Evolutionary conservation across 495 filamentous ascomycete genomes (phyloP), one percentile per base, ranked within the genome.

Genomic region (Daldinia vernicosa): DNA sequence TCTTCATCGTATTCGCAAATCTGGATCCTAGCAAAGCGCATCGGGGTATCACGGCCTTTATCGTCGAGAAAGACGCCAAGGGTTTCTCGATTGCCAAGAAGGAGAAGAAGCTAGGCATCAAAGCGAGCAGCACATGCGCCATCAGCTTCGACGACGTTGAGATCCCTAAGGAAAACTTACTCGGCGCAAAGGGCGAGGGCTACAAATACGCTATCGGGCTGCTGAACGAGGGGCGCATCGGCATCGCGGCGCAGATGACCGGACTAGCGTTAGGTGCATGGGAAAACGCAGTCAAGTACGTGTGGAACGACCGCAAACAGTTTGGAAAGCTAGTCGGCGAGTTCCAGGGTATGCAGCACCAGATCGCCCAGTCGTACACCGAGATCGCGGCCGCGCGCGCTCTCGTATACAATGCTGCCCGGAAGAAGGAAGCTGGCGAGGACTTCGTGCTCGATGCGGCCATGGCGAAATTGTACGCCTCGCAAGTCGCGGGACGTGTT

Each of bases 301-400:
- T 90, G 63, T 99, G 93, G 93, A 99, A 98, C 78, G 95, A 99
- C 83, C 91, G 95, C 69, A 93, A 93, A 84, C 95, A 99, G 82
- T 99, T 99, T 79, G 93, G 96, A 54, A 86, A 94, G 76, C 85
- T 93, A 40, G 90, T 99, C 60, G 95, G 96, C 68, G 89, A 93
- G 75, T 99, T 99, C 87, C 95, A 99, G 82, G 95, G 93, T 74
- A 98, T 99, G 94, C 95, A 98, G 82, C 94, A 97, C 82, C 96
- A 99, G 85, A 88, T 99, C 59, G 95, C 95, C 0, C 95, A 99
- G 83, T 91, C 94, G 6, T 97, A 94, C 80, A 94, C 92, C 15
- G 95, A 98, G 80, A 97, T 98, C 72, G 83, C 88, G 26, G 95
- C 95, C 11, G 95, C 95, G 3, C 89, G 95, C 24, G 94, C 93